A percentile compares a stretch with the other conserved stretches of the same genome.
These are phyloP conservation scores for Dioscorea cayenensis DNA, from an alignment of 116 monocot genomes.

Conservation along the genomic window DNA sequence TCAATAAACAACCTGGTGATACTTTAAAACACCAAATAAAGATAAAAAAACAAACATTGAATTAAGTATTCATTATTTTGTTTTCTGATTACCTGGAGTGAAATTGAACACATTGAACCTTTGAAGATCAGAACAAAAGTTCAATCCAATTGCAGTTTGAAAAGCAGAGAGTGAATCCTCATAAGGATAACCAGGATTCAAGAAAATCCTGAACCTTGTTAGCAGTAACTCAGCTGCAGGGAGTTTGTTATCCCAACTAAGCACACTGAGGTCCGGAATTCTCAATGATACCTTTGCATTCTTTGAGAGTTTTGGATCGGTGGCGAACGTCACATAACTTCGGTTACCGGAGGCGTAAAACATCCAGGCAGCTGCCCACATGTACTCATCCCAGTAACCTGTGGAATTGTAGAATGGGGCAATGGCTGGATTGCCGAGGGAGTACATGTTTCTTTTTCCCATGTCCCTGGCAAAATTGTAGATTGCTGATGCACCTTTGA, in stretches of 20 bases:
- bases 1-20: too few relatives aligned
- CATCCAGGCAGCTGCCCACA: constrained; percentile 90
- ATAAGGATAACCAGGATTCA: constrained; percentile 85
- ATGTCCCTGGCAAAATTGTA: constrained; percentile 46
- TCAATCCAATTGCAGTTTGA: constrained; percentile 35
- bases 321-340: constrained; percentile 52
- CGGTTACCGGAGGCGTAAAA: constrained; percentile 79
- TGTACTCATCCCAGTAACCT: constrained; percentile 87
- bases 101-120: constrained; percentile 59
- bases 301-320: constrained; percentile 47
- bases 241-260: constrained; percentile 95
- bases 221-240: constrained; percentile 71
- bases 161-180: constrained; percentile 60
- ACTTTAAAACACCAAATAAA: too few relatives aligned
- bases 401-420: constrained; percentile 75
- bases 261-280: constrained; percentile 44
- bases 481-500: constrained; percentile 42
- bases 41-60: too few relatives aligned
- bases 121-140: constrained; percentile 51
- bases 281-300: constrained; percentile 44
- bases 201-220: constrained; percentile 65
- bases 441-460: constrained; percentile 34
- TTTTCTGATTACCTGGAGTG: constrained; percentile 44
- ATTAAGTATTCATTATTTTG: too few relatives aligned
- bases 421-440: constrained; percentile 18